These are phyloP conservation scores for Bathelium albidoporum DNA, from an alignment of 495 filamentous ascomycete genomes.

Conservation along the genomic window DNA sequence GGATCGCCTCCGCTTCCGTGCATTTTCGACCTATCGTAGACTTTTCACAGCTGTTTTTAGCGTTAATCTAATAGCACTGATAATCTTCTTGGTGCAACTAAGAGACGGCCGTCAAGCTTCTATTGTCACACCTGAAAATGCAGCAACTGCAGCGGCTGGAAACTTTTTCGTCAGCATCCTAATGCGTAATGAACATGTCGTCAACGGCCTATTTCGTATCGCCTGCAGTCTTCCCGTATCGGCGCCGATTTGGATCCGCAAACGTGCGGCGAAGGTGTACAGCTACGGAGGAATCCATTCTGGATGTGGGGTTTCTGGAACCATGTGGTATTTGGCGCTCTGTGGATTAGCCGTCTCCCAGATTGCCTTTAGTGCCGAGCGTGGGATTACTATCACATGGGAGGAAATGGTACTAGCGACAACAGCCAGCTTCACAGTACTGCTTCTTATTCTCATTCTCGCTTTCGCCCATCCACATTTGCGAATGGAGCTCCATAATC, in stretches of 20 bases:
- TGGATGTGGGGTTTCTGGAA: constrained; percentile 20
- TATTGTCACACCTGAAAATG: constrained; percentile 20
- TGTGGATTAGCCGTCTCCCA: not conserved
- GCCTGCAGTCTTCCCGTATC: constrained; percentile 14
- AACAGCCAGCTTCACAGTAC: constrained; percentile 14
- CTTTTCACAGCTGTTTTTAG: constrained; percentile 22
- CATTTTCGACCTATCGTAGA: constrained; percentile 22
- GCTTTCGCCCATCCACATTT: constrained; percentile 39
- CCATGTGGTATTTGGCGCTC: constrained; percentile 24
- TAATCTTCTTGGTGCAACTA: not conserved
- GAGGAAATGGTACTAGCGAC: constrained; percentile 1
- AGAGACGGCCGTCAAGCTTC: constrained; percentile 24
- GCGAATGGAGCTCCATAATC: constrained; percentile 47
- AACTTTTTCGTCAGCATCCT: constrained; percentile 37
- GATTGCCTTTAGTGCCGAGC: not conserved
- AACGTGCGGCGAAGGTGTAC: constrained; percentile 23
- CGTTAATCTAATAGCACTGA: constrained; percentile 42
- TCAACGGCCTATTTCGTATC: constrained; percentile 24
- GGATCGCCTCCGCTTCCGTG: constrained; percentile 21
- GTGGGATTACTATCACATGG: not conserved
- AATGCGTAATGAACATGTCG: constrained; percentile 31
- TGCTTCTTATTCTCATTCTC: constrained; percentile 30
- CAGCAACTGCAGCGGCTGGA: constrained; percentile 33
- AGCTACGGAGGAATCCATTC: constrained; percentile 25
- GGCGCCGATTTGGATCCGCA: constrained; percentile 17